These are phyloP conservation scores for Solanum commersonii DNA, from an alignment of 257 asterid genomes.

Conservation along the genomic window DNA sequence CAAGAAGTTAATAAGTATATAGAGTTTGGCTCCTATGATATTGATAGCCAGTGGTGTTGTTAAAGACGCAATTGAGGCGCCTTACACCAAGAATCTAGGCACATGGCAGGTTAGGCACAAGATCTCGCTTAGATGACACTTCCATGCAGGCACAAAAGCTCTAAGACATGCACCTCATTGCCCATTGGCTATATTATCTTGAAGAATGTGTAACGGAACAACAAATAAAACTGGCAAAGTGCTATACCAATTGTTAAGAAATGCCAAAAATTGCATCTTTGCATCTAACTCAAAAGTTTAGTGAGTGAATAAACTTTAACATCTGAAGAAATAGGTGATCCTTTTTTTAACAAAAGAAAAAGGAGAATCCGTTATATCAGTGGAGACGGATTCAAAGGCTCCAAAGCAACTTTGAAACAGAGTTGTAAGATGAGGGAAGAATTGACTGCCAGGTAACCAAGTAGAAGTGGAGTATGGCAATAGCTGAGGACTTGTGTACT, in stretches of 20 bases:
- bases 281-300: not conserved
- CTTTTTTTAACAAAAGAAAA: not conserved
- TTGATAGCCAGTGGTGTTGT: not conserved
- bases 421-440: not conserved
- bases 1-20: not conserved
- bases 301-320: not conserved
- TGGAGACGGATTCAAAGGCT: not conserved
- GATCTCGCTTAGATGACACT: not conserved
- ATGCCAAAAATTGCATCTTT: not conserved
- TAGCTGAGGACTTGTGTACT: not conserved
- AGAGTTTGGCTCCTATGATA: not conserved
- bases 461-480: not conserved
- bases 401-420: not conserved
- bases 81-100: not conserved
- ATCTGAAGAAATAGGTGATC: not conserved
- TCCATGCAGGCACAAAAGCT: not conserved
- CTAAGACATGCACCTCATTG: not conserved
- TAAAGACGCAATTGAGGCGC: not conserved
- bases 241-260: not conserved
- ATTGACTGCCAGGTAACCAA: not conserved
- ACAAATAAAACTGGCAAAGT: not conserved
- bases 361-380: not conserved
- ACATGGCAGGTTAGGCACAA: not conserved
- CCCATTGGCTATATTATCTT: not conserved
- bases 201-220: not conserved